phyloP scores from a whole-genome alignment of 2,329 filamentous ascomycete genomes.

The Endocalyx cinctus region DNA sequence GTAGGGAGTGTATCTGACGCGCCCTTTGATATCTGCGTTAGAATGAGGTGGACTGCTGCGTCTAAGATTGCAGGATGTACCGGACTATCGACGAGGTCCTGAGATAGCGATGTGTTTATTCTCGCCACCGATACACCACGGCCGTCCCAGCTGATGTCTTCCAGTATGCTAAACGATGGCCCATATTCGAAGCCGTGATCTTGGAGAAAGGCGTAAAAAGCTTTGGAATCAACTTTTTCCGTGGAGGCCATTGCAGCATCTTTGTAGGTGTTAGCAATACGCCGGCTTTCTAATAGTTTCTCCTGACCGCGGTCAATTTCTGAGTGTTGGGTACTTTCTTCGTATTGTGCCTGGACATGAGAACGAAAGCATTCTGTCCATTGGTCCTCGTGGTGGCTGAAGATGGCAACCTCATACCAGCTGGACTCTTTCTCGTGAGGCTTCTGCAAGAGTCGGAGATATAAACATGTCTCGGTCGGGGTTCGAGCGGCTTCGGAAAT shows the following conservation, averaged over 20 bases:
- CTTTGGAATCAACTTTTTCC: neutral
- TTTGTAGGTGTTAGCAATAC: neutral
- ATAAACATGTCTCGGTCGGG: conserved; percentile 12
- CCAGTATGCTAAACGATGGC: neutral
- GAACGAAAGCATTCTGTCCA: conserved; percentile 3
- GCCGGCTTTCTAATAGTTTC: neutral
- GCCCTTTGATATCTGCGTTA: neutral
- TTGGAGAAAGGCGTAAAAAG: neutral
- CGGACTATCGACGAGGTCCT: neutral
- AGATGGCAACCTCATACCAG: conserved; percentile 15
- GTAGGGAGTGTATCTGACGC: neutral
- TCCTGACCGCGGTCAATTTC: neutral
- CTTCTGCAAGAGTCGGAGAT: conserved; percentile 13
- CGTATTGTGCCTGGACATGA: neutral
- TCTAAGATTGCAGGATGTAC: conserved; percentile 4
- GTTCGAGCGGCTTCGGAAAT: neutral
- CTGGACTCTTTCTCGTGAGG: conserved; percentile 6
- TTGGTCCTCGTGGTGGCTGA: conserved; percentile 1
- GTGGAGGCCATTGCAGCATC: neutral
- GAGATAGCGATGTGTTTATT: neutral
- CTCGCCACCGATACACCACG: neutral
- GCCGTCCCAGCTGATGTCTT: conserved; percentile 1
- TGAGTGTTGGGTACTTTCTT: neutral
- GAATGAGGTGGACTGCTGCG: neutral
- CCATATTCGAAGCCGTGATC: conserved; percentile 1